These are phyloP conservation scores for Tylopilus orsonianus DNA, from an alignment of 1,284 basidiomycete genomes.

Conservation along the genomic window DNA sequence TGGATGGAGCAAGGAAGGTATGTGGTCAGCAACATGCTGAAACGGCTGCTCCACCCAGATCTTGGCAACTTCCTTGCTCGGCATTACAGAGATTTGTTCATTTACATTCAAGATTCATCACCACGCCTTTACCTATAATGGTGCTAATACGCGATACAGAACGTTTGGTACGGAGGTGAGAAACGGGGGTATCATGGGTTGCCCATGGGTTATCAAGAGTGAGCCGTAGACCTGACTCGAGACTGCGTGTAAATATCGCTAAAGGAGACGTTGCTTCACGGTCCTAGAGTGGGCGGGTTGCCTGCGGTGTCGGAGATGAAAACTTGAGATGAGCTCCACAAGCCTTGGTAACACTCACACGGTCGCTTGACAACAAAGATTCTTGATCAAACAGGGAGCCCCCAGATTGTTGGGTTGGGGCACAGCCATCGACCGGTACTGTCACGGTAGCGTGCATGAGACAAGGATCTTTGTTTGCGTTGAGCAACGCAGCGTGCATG, in stretches of 20 bases:
- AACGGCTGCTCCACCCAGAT: slow-evolving; percentile 7
- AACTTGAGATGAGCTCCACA: too few relatives aligned
- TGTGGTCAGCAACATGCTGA: neutral
- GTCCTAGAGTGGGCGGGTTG: slow-evolving; percentile 3
- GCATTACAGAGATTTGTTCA: neutral
- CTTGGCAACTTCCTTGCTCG: slow-evolving; percentile 2
- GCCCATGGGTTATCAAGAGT: too few relatives aligned
- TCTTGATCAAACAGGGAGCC: slow-evolving; percentile 24
- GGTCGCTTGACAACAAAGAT: neutral
- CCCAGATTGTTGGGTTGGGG: slow-evolving; percentile 1
- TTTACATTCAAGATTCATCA: slow-evolving; percentile 8
- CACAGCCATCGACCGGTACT: neutral
- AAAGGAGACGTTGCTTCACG: slow-evolving; percentile 17
- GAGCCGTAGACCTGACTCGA: neutral
- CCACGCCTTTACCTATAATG: slow-evolving; percentile 3
- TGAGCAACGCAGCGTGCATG: slow-evolving; percentile 1
- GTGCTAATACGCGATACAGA: neutral
- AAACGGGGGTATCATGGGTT: neutral
- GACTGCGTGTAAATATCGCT: slow-evolving; percentile 4
- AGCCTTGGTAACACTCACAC: slow-evolving; percentile 21
- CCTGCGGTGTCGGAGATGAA: too few relatives aligned
- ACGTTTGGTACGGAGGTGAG: too few relatives aligned
- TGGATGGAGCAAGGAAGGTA: slow-evolving; percentile 10
- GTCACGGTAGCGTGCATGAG: too few relatives aligned
- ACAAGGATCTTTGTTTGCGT: neutral